phyloP scores from a whole-genome alignment of 2,329 filamentous ascomycete genomes.

The Nemania bipapillata region DNA sequence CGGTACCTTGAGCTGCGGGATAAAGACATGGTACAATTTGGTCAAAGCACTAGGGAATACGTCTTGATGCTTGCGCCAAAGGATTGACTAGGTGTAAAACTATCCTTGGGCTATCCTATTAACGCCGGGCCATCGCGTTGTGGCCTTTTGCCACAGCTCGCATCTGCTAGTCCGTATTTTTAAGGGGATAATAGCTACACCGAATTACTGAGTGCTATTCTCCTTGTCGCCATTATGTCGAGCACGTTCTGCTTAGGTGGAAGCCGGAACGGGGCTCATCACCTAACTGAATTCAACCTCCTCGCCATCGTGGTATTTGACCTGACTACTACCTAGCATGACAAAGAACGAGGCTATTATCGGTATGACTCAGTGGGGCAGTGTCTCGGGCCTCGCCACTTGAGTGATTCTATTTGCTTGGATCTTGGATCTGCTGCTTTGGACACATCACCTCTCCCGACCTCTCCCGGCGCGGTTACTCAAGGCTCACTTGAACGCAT shows the following conservation, averaged over 20 bases:
- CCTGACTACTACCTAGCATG: conserved; percentile 12
- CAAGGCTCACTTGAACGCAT: conserved; percentile 22
- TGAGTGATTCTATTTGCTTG: conserved; percentile 33
- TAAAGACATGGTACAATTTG: conserved; percentile 90
- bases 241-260: background rate
- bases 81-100: conserved; percentile 48
- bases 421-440: conserved; percentile 26
- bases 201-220: background rate
- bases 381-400: conserved; percentile 41
- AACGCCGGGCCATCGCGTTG: conserved; percentile 11
- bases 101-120: conserved; percentile 2
- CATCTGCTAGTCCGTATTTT: background rate
- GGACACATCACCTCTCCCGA: conserved; percentile 23
- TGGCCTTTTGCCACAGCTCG: background rate
- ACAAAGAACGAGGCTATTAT: conserved; percentile 46
- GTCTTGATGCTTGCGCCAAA: conserved; percentile 83
- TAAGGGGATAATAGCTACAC: background rate
- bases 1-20: conserved; percentile 87
- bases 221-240: background rate
- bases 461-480: conserved; percentile 28
- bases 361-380: conserved; percentile 45
- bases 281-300: conserved; percentile 2
- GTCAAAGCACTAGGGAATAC: conserved; percentile 89
- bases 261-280: conserved; percentile 16
- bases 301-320: conserved; percentile 4